phyloP scores from a whole-genome alignment of 2,329 filamentous ascomycete species.

The Neonectria sp. region DNA sequence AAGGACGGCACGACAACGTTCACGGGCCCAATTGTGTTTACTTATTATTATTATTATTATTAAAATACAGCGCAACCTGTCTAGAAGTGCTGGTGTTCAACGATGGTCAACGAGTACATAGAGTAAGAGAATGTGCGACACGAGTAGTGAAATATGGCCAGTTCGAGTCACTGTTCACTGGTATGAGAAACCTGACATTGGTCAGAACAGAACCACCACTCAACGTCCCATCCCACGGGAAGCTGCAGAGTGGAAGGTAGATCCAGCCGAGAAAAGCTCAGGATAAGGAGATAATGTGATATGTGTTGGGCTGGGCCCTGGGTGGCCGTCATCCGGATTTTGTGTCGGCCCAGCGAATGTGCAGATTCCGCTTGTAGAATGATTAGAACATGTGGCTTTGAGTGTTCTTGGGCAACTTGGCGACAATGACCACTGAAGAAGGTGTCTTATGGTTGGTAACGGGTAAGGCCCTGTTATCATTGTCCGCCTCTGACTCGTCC shows the following conservation, averaged over 20 bases:
- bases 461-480: neutral
- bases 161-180: too few species aligned
- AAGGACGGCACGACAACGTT: too few species aligned
- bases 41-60: too few species aligned
- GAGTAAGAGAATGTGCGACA: too few species aligned
- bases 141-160: too few species aligned
- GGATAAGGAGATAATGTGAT: neutral
- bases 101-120: too few species aligned
- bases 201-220: neutral
- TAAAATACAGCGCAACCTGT: too few species aligned
- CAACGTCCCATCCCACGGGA: constrained; percentile 2
- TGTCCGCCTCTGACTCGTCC: neutral
- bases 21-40: too few species aligned
- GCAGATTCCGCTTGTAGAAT: neutral
- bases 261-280: neutral
- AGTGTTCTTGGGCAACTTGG: neutral
- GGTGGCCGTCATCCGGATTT: neutral
- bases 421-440: neutral
- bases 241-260: neutral
- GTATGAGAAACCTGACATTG: neutral
- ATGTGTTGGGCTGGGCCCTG: neutral
- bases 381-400: neutral
- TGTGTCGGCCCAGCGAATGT: neutral
- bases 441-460: neutral
- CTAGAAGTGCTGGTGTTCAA: too few species aligned